Evolutionary conservation across 345 rosid species (phyloP).

Genomic region (Populus ilicifolia): DNA sequence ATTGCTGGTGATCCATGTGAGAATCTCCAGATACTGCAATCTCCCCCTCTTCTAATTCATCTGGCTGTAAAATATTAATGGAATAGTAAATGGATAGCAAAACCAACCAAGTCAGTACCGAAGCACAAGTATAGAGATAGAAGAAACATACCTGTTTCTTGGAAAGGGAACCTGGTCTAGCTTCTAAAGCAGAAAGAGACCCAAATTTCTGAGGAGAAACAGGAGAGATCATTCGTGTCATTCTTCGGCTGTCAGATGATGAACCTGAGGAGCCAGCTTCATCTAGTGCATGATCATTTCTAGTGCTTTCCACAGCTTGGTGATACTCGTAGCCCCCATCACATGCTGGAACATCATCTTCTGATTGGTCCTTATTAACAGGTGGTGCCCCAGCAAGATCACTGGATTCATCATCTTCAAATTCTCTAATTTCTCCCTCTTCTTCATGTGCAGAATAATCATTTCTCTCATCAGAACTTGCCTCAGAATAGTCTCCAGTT

Average conservation of each 20-base stretch:
- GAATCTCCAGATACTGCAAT: slow-evolving; percentile 94
- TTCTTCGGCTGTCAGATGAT: slow-evolving; percentile 70
- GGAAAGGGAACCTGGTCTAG: slow-evolving; percentile 76
- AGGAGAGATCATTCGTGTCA: slow-evolving; percentile 61
- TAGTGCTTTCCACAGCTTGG: slow-evolving; percentile 45
- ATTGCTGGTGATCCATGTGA: slow-evolving; percentile 80
- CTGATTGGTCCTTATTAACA: slow-evolving; percentile 62
- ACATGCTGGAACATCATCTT: slow-evolving; percentile 61
- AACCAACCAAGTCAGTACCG: neutral
- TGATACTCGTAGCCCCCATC: slow-evolving; percentile 54
- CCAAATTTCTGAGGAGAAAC: slow-evolving; percentile 92
- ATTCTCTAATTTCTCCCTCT: slow-evolving; percentile 77
- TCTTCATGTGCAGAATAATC: slow-evolving; percentile 76
- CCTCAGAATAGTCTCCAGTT: slow-evolving; percentile 79
- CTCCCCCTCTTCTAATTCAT: slow-evolving; percentile 98
- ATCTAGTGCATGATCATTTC: slow-evolving; percentile 46
- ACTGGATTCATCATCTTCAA: slow-evolving; percentile 76
- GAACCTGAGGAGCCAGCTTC: slow-evolving; percentile 90
- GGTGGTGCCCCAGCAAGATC: slow-evolving; percentile 58
- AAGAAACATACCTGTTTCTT: slow-evolving; percentile 65
- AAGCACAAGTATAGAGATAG: neutral
- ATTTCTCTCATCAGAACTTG: slow-evolving; percentile 82
- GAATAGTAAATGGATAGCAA: slow-evolving; percentile 22
- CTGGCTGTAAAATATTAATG: slow-evolving; percentile 50
- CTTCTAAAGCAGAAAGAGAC: slow-evolving; percentile 92